These are phyloP conservation scores for Pythium rishiriense DNA, from an alignment of 352 stramenopile species.

Conservation along the genomic window DNA sequence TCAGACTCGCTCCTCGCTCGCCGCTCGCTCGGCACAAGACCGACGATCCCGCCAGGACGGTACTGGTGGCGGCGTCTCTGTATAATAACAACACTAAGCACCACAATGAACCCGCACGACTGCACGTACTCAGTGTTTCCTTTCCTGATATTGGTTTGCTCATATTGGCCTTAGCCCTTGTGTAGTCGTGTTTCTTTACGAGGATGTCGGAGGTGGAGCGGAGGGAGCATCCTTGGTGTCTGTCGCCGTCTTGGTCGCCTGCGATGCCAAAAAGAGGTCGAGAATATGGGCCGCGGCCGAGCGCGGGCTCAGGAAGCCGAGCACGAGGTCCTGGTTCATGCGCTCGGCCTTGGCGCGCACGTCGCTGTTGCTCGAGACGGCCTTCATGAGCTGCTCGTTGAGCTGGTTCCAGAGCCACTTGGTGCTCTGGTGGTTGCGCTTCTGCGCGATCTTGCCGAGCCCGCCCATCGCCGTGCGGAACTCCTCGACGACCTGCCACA, in stretches of 20 bases:
- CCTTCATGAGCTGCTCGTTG: conserved; percentile 73
- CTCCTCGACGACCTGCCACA: conserved; percentile 66
- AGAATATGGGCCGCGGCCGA: conserved; percentile 61
- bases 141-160: neutral
- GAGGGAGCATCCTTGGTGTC: neutral
- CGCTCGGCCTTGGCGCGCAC: conserved; percentile 51
- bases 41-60: neutral
- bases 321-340: conserved; percentile 62
- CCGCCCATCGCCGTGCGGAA: conserved; percentile 59
- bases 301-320: conserved; percentile 65
- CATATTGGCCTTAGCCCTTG: too few relatives aligned
- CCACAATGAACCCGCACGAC: conserved; percentile 9
- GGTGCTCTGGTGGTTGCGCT: conserved; percentile 68
- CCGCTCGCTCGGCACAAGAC: neutral
- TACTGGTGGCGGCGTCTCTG: neutral
- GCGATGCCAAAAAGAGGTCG: conserved; percentile 60
- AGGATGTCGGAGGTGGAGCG: neutral
- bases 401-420: conserved; percentile 86
- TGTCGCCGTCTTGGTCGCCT: conserved; percentile 12
- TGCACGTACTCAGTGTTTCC: neutral
- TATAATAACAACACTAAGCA: conserved; percentile 21
- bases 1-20: neutral
- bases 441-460: conserved; percentile 65
- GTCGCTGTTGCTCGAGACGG: conserved; percentile 44
- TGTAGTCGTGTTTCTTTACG: neutral